A percentile compares a stretch with the other conserved stretches of the same genome.
Conservation (phyloP, 1,139 yeast genomes). For the Casaregolazyma suthepensis region DNA sequence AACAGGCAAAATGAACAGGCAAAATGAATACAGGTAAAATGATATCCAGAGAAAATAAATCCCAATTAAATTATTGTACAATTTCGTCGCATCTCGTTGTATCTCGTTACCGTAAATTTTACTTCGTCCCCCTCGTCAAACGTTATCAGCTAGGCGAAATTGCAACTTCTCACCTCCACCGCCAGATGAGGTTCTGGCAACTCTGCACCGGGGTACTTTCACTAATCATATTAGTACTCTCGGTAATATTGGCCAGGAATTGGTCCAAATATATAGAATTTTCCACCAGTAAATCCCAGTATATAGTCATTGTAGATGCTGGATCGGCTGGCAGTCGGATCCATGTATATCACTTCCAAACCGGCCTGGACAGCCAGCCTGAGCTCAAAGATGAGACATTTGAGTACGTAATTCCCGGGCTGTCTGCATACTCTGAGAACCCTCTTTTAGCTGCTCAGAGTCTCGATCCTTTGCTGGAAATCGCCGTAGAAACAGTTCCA, state of each 20-base stretch:
- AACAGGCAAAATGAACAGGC: too few species aligned
- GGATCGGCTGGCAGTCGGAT: conserved; percentile 95
- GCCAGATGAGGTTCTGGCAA: neutral
- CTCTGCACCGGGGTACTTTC: neutral
- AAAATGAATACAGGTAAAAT: too few species aligned
- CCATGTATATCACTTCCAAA: conserved; percentile 76
- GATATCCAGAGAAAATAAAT: too few species aligned
- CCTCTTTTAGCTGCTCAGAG: conserved; percentile 75
- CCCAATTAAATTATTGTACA: neutral
- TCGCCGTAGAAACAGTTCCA: conserved; percentile 72
- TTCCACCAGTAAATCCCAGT: neutral
- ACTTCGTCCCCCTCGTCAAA: neutral
- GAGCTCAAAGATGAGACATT: conserved; percentile 63
- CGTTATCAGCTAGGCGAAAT: neutral
- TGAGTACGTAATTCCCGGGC: conserved; percentile 81
- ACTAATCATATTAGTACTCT: neutral
- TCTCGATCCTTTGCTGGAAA: conserved; percentile 64
- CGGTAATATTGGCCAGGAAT: neutral
- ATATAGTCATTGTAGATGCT: conserved; percentile 63
- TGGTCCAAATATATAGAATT: neutral
- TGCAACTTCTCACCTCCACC: neutral
- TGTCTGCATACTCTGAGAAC: conserved; percentile 77
- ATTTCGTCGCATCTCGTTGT: too few species aligned
- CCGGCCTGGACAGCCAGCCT: conserved; percentile 59
- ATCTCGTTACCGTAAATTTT: too few species aligned